phyloP scores from a whole-genome alignment of 1,139 yeast genomes.

The Magnusiomyces suaveolens region DNA sequence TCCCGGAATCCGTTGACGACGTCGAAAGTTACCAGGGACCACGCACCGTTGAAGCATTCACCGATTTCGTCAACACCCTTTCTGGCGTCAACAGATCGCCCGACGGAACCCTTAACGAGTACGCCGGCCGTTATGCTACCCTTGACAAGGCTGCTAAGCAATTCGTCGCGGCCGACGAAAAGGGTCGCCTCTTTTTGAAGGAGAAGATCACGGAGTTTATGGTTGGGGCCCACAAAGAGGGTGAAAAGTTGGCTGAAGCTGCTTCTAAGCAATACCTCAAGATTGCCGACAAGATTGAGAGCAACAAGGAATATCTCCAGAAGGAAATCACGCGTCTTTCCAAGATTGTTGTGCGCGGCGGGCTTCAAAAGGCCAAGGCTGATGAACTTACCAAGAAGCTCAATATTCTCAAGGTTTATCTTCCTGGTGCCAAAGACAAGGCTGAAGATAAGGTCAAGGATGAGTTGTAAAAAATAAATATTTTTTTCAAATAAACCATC shows the following conservation, averaged over 20 bases:
- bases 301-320: slow-evolving; percentile 39
- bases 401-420: slow-evolving; percentile 36
- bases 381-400: slow-evolving; percentile 30
- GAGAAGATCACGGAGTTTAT: slow-evolving; percentile 9
- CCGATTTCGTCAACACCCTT: slow-evolving; percentile 42
- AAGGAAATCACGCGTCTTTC: slow-evolving; percentile 47
- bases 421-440: slow-evolving; percentile 13
- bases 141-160: slow-evolving; percentile 32
- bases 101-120: slow-evolving; percentile 42
- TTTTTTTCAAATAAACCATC: no score
- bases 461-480: slow-evolving; percentile 24
- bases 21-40: slow-evolving; percentile 32
- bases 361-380: slow-evolving; percentile 27
- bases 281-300: slow-evolving; percentile 41
- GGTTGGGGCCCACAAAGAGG: slow-evolving; percentile 18
- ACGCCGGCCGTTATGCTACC: slow-evolving; percentile 48
- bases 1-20: slow-evolving; percentile 29
- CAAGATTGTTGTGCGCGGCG: slow-evolving; percentile 37
- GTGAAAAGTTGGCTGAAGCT: slow-evolving; percentile 4
- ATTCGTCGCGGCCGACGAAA: slow-evolving; percentile 14
- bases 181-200: slow-evolving; percentile 6
- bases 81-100: slow-evolving; percentile 45
- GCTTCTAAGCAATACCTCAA: slow-evolving; percentile 40
- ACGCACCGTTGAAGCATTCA: slow-evolving; percentile 38
- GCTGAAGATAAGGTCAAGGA: slow-evolving; percentile 46